A percentile compares a stretch with the other conserved stretches of the same genome.
These are phyloP conservation scores for Fusarium xylarioides DNA, from an alignment of 2,329 filamentous ascomycete species.

Conservation along the genomic window DNA sequence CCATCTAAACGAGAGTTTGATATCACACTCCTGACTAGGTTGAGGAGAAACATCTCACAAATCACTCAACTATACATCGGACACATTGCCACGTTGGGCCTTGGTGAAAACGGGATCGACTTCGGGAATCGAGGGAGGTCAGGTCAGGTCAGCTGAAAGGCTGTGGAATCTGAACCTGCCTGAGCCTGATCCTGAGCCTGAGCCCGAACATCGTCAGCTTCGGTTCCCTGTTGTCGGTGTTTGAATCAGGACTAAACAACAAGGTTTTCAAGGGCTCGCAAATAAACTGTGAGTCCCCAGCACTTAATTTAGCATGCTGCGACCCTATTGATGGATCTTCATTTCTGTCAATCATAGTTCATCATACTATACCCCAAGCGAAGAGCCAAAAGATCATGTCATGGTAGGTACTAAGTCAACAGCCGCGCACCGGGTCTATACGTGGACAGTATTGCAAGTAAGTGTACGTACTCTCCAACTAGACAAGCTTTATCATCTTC, in stretches of 20 bases:
- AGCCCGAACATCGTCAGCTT: slow-evolving; percentile 21
- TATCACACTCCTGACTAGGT: slow-evolving; percentile 5
- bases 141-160: slow-evolving; percentile 24
- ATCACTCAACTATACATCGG: slow-evolving; percentile 16
- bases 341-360: slow-evolving; percentile 16
- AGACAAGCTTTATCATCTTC: slow-evolving; percentile 33
- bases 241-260: not conserved
- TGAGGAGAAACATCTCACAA: slow-evolving; percentile 7
- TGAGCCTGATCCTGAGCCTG: not conserved
- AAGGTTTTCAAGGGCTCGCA: slow-evolving; percentile 1
- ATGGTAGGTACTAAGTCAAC: not conserved
- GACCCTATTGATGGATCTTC: slow-evolving; percentile 25
- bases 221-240: slow-evolving; percentile 21
- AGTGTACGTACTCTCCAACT: slow-evolving; percentile 6
- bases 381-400: slow-evolving; percentile 6
- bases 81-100: slow-evolving; percentile 22
- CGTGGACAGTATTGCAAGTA: not conserved
- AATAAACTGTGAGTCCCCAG: slow-evolving; percentile 1
- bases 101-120: slow-evolving; percentile 27
- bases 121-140: slow-evolving; percentile 32
- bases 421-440: not conserved
- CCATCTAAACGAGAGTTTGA: slow-evolving; percentile 5
- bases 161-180: slow-evolving; percentile 1
- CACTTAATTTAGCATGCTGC: slow-evolving; percentile 3
- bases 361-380: not conserved